Conservation (phyloP, 139 green algal genomes). For the Tetradesmus lagerheimii region DNA sequence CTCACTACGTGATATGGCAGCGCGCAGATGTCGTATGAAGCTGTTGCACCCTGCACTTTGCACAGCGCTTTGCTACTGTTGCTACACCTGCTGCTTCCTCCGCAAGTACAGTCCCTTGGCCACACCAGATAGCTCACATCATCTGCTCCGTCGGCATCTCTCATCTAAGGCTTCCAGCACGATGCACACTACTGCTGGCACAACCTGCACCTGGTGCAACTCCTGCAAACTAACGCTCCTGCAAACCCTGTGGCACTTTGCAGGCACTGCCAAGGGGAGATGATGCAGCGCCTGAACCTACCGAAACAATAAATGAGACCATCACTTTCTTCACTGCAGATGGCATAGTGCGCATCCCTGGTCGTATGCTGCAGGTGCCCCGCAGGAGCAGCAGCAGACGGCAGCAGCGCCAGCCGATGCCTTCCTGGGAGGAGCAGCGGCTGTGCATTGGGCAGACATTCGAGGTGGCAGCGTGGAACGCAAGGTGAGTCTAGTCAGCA, state of each 20-base stretch:
- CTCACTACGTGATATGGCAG: too few relatives aligned
- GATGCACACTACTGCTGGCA: too few relatives aligned
- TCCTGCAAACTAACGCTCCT: not conserved
- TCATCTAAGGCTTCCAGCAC: too few relatives aligned
- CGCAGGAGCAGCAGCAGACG: not conserved
- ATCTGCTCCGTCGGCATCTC: too few relatives aligned
- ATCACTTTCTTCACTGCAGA: conserved; percentile 43
- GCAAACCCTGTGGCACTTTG: not conserved
- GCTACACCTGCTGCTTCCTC: too few relatives aligned
- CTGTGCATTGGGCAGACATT: conserved; percentile 35
- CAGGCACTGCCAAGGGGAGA: not conserved
- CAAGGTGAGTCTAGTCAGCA: not conserved
- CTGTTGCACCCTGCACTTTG: too few relatives aligned
- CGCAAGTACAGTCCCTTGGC: too few relatives aligned
- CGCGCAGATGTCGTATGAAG: too few relatives aligned
- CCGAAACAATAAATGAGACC: not conserved
- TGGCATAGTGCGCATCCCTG: conserved; percentile 23
- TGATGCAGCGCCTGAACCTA: not conserved
- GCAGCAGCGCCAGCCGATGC: conserved; percentile 7
- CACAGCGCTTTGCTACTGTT: too few relatives aligned
- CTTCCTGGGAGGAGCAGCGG: conserved; percentile 33
- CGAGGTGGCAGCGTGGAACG: conserved; percentile 22
- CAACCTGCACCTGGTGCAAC: not conserved
- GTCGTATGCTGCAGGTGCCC: not conserved
- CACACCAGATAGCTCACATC: too few relatives aligned